Conservation (phyloP, 805 yeast genomes). For the Ogataea angusta region DNA sequence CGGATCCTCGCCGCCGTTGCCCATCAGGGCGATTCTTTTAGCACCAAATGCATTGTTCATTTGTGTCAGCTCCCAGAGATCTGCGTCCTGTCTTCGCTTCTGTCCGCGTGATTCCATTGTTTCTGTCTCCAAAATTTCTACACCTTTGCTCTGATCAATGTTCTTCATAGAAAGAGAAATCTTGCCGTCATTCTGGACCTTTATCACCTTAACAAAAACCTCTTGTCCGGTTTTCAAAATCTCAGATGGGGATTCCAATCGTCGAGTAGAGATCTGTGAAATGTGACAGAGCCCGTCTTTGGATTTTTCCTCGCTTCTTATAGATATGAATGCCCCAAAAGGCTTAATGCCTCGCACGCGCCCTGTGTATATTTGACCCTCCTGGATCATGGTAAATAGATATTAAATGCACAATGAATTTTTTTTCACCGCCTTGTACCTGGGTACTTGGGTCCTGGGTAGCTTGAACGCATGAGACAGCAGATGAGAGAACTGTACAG, state of each 20-base stretch:
- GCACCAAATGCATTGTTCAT: slow-evolving; percentile 42
- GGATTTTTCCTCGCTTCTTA: slow-evolving; percentile 35
- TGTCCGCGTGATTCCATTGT: slow-evolving; percentile 19
- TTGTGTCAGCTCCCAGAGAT: slow-evolving; percentile 86
- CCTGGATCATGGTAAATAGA: slow-evolving; percentile 1
- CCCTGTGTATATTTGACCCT: slow-evolving; percentile 57
- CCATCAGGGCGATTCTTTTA: slow-evolving; percentile 15
- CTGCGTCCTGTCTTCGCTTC: slow-evolving; percentile 72
- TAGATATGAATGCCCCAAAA: slow-evolving; percentile 76
- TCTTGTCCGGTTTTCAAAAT: slow-evolving; percentile 52
- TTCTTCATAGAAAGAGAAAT: slow-evolving; percentile 66
- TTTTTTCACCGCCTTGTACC: too few relatives aligned
- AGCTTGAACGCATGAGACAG: too few relatives aligned
- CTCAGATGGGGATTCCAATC: slow-evolving; percentile 59
- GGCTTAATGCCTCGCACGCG: slow-evolving; percentile 53
- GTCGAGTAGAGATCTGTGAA: slow-evolving; percentile 52
- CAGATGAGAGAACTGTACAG: too few relatives aligned
- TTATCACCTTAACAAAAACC: slow-evolving; percentile 61
- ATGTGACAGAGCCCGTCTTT: slow-evolving; percentile 72
- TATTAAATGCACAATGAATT: not conserved
- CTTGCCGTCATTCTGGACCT: slow-evolving; percentile 39
- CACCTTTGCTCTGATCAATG: slow-evolving; percentile 69
- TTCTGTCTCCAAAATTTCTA: slow-evolving; percentile 7
- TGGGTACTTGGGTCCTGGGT: too few relatives aligned
- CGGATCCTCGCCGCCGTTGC: slow-evolving; percentile 28